A percentile compares a stretch with the other conserved stretches of the same genome.
Evolutionary conservation across 805 yeast genomes (phyloP).

Genomic region (Candida insectalens): DNA sequence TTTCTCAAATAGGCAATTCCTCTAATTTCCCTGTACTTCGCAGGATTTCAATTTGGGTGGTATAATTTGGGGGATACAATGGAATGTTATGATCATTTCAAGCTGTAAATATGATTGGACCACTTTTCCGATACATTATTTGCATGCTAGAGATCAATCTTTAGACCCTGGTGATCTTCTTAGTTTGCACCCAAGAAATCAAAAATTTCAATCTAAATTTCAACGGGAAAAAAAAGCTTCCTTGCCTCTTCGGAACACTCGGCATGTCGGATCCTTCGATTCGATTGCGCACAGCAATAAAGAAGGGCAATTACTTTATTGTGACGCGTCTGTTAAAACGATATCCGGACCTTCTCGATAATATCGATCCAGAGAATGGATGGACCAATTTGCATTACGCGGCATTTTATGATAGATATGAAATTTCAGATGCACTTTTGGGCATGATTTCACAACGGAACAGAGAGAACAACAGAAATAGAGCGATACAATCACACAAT

Average conservation of each 20-base stretch:
- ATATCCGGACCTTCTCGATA: constrained; percentile 60
- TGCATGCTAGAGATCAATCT: neutral
- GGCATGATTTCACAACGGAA: constrained; percentile 9
- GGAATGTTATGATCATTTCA: too few relatives aligned
- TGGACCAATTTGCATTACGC: constrained; percentile 84
- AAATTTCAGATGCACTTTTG: constrained; percentile 30
- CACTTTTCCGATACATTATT: neutral
- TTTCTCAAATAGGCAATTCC: too few relatives aligned
- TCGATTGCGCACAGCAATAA: constrained; percentile 61
- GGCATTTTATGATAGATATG: constrained; percentile 59
- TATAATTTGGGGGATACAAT: too few relatives aligned
- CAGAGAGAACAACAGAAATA: constrained; percentile 5
- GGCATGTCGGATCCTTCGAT: constrained; percentile 51
- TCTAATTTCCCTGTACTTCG: too few relatives aligned
- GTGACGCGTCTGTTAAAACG: constrained; percentile 58
- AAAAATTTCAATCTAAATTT: neutral
- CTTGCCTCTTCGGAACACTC: too few relatives aligned
- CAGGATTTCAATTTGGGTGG: too few relatives aligned
- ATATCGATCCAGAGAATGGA: constrained; percentile 62
- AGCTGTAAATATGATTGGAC: too few relatives aligned
- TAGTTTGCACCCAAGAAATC: neutral
- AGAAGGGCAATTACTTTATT: constrained; percentile 50
- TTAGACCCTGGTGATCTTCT: neutral
- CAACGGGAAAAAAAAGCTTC: too few relatives aligned
- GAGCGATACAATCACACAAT: constrained; percentile 3